Percentiles rank a stretch among this genome's conserved stretches.
Conservation (phyloP, 2,329 filamentous ascomycete genomes). For the Trichophyton mentagrophytes region DNA sequence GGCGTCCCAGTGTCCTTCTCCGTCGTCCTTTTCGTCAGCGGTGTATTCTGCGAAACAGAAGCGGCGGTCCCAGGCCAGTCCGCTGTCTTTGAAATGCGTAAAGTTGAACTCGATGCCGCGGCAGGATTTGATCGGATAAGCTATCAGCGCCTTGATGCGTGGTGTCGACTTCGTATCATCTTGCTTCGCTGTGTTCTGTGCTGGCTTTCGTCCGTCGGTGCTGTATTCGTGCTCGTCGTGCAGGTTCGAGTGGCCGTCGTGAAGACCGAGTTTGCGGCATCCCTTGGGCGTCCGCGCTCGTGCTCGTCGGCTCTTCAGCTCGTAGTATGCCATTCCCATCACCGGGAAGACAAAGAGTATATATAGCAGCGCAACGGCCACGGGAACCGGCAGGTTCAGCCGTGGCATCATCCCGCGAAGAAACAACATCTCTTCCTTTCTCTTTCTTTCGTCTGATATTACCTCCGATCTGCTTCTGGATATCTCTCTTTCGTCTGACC, state of each 20-base stretch:
- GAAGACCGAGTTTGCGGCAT: conserved; percentile 41
- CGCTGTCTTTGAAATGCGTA: conserved; percentile 52
- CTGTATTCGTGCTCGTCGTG: conserved; percentile 42
- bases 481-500: neutral
- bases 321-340: conserved; percentile 7
- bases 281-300: conserved; percentile 30
- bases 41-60: conserved; percentile 63
- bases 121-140: conserved; percentile 79
- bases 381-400: conserved; percentile 9
- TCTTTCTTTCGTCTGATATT: neutral
- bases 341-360: conserved; percentile 11
- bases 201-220: conserved; percentile 18
- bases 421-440: conserved; percentile 8
- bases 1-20: conserved; percentile 24
- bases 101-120: conserved; percentile 58
- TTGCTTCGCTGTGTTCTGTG: neutral
- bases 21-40: conserved; percentile 18
- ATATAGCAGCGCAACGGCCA: conserved; percentile 11
- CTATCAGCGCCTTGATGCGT: conserved; percentile 55
- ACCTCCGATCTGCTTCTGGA: neutral
- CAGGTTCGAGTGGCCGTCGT: conserved; percentile 38
- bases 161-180: conserved; percentile 21
- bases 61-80: conserved; percentile 67
- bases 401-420: conserved; percentile 10
- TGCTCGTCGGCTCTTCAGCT: conserved; percentile 3